Conservation (phyloP, 2,329 filamentous ascomycete species). For the Tolypocladium cylindrosporum region DNA sequence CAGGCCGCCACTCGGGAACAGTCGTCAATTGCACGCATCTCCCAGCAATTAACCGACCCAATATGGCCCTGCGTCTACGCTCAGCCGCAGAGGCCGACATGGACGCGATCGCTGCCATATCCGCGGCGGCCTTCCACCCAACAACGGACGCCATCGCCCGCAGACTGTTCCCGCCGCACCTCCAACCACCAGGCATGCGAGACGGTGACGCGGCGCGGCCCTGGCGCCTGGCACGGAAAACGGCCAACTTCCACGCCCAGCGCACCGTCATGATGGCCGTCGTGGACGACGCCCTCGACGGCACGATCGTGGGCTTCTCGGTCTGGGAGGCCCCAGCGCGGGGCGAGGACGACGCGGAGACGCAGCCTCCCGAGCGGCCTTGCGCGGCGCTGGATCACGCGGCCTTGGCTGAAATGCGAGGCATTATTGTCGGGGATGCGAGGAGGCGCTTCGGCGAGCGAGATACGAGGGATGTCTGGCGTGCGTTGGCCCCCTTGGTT, state of each 20-base stretch:
- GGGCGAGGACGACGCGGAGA: not conserved
- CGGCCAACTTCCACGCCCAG: not conserved
- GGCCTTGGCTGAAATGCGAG: conserved; percentile 2
- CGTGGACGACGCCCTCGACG: conserved; percentile 1
- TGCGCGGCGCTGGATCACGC: conserved; percentile 4
- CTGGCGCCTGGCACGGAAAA: conserved; percentile 6
- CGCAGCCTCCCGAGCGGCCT: not conserved
- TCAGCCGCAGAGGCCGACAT: conserved; percentile 6
- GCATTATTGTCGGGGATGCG: conserved; percentile 3
- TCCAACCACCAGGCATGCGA: conserved; percentile 1
- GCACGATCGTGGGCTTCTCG: conserved; percentile 6
- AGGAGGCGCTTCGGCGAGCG: conserved; percentile 5
- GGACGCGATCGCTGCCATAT: conserved; percentile 5
- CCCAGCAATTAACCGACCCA: no score
- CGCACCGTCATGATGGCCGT: conserved; percentile 4
- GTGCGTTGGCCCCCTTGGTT: conserved; percentile 2
- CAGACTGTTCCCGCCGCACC: conserved; percentile 5
- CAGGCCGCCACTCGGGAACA: no score
- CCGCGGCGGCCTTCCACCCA: conserved; percentile 6
- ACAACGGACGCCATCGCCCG: conserved; percentile 7
- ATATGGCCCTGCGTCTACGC: conserved; percentile 8
- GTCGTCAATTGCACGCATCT: no score
- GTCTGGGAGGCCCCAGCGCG: conserved; percentile 4
- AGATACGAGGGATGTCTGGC: conserved; percentile 7
- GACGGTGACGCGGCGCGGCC: not conserved